Evolutionary conservation across 768 basidiomycete genomes (phyloP), one percentile per base, ranked within the genome.

Genomic region (Boletus sp.): DNA sequence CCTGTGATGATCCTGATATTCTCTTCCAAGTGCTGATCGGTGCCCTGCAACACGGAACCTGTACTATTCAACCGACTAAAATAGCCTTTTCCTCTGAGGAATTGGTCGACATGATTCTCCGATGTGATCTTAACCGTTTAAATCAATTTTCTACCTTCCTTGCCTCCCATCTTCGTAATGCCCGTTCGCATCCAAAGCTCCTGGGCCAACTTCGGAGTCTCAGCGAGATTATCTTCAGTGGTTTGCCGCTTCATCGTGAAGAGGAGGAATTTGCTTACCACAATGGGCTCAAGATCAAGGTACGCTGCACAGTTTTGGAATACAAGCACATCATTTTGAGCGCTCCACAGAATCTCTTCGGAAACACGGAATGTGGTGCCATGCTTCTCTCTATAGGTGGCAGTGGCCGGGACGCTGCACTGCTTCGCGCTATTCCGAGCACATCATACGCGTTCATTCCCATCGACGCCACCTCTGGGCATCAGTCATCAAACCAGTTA

Each of bases 311-410:
- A 35, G n/a, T 66, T 62, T 62, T 51, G 56, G 56, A 51, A 55
- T 62, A 29, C 49, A 14, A 50, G 37, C 24, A 52, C 37, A 52
- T 63, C 39, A 47, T 63, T 57, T 61, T 75, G 59, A 74, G 20
- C 7, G 30, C 36, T 57, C 49, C 57, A 39, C 66, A 89, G 85
- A 92, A 90, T 68, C 76, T 89, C 17, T 92, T 91, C 67, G 90
- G 90, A 17, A 89, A 83, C 70, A 92, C 90, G 2, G 90, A 92
- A 76, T 82, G 87, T 58, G 89, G 88, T 41, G 85, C 82, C 1
- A 87, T 87, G 78, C 74, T 92, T 52, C 68, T 84, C 29, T 86
- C 87, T 12, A 64, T 76, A 44, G 85, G 84, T 44, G 82, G 79
- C 35, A 72, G 75, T 52, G 83, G 80, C 39, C 75, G 72, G 47